Evolutionary conservation across 2,329 filamentous ascomycete species (phyloP).

Genomic region (Pleomassaria siparia): DNA sequence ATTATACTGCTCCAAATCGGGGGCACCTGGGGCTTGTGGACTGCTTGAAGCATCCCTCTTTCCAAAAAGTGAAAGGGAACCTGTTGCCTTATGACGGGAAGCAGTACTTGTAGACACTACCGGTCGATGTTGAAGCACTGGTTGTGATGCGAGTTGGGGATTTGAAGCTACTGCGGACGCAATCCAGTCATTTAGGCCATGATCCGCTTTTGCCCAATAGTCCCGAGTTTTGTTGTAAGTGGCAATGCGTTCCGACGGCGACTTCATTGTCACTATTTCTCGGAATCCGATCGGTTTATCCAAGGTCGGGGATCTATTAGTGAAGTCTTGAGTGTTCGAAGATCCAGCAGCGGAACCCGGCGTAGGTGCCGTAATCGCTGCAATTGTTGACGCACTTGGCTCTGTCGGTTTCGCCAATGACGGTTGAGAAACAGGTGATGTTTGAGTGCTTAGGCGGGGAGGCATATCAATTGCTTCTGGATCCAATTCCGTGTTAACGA

Average conservation of each 20-base stretch:
- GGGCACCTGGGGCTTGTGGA: slow-evolving; percentile 11
- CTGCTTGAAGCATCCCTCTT: slow-evolving; percentile 31
- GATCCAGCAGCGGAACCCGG: slow-evolving; percentile 12
- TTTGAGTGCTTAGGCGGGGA: slow-evolving; percentile 33
- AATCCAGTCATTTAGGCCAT: slow-evolving; percentile 69
- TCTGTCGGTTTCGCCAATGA: slow-evolving; percentile 14
- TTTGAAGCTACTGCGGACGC: slow-evolving; percentile 51
- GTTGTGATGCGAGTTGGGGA: slow-evolving; percentile 52
- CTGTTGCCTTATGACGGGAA: slow-evolving; percentile 37
- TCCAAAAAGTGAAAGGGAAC: slow-evolving; percentile 41
- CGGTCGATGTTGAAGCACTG: slow-evolving; percentile 20
- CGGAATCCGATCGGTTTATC: slow-evolving; percentile 60
- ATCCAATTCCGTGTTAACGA: slow-evolving; percentile 45
- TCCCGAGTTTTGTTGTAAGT: slow-evolving; percentile 72
- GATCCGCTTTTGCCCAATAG: slow-evolving; percentile 71
- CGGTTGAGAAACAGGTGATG: slow-evolving; percentile 14
- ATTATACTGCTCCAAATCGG: slow-evolving; percentile 23
- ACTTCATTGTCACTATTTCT: slow-evolving; percentile 73
- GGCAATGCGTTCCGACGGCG: slow-evolving; percentile 67
- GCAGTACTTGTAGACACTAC: slow-evolving; percentile 35
- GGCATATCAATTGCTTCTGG: slow-evolving; percentile 43
- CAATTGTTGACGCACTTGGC: slow-evolving; percentile 8
- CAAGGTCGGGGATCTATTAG: slow-evolving; percentile 24
- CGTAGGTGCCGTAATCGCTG: slow-evolving; percentile 7
- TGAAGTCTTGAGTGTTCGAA: slow-evolving; percentile 19